A percentile compares a stretch with the other conserved stretches of the same genome.
Evolutionary conservation across 129 eudicot species (phyloP).

Genomic region (Flaveria brownii): DNA sequence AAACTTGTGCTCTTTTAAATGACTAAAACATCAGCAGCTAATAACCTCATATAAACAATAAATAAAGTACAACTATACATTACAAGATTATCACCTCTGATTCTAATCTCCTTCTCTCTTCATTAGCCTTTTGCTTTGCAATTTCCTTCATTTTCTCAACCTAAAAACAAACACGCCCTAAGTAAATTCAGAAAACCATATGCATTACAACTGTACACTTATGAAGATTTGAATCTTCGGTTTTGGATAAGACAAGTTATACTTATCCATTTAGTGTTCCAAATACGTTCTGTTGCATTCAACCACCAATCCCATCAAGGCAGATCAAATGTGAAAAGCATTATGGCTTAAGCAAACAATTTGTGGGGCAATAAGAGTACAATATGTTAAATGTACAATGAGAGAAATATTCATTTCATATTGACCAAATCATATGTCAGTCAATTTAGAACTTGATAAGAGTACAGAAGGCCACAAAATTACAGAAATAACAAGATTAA

Average conservation of each 20-base stretch:
- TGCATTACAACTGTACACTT: not conserved
- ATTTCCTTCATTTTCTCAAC: conserved; percentile 97
- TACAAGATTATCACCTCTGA: conserved; percentile 64
- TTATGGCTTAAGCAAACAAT: conserved; percentile 1
- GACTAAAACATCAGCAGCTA: conserved; percentile 4
- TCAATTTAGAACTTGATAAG: not conserved
- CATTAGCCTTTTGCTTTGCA: conserved; percentile 84
- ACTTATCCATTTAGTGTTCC: not conserved
- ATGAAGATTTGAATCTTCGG: not conserved
- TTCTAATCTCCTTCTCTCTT: conserved; percentile 73
- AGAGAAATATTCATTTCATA: not conserved
- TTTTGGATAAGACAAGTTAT: not conserved
- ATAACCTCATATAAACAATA: not conserved
- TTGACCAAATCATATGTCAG: conserved; percentile 5
- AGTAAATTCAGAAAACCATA: conserved; percentile 4
- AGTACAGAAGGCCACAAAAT: not conserved
- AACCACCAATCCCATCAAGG: conserved; percentile 2
- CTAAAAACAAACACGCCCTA: conserved; percentile 40
- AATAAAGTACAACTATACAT: conserved; percentile 3
- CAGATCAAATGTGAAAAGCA: not conserved
- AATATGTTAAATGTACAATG: not conserved
- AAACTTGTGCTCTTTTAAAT: not conserved
- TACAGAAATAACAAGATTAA: not conserved
- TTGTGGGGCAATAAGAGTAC: conserved; percentile 9
- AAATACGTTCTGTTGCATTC: conserved; percentile 5